phyloP scores from a whole-genome alignment of 2,329 filamentous ascomycete species.

The Leptographium procerum region DNA sequence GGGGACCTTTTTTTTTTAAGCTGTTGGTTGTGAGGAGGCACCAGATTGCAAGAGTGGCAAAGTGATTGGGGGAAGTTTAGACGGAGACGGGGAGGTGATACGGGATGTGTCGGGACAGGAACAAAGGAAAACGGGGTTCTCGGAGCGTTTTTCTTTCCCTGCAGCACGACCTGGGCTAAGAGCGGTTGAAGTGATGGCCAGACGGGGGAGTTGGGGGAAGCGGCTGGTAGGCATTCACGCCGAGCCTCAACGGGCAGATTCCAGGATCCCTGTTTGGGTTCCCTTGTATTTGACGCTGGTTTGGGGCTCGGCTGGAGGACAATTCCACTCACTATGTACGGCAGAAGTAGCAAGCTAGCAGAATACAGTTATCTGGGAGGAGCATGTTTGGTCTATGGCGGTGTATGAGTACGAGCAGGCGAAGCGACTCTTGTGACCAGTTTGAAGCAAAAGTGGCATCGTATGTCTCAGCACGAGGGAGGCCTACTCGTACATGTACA shows the following conservation, averaged over 20 bases:
- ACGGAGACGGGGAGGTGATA: not conserved
- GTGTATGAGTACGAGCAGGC: too few relatives aligned
- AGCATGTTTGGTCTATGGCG: not conserved
- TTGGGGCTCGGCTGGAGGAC: not conserved
- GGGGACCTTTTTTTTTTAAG: slow-evolving; percentile 11
- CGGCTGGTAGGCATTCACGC: not conserved
- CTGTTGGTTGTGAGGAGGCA: slow-evolving; percentile 8
- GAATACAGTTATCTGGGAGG: not conserved
- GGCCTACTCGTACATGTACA: not conserved
- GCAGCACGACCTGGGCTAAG: not conserved
- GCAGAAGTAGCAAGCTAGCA: not conserved
- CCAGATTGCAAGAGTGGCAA: slow-evolving; percentile 8
- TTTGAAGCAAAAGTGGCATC: not conserved
- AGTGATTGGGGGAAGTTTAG: not conserved
- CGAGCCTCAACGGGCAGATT: not conserved
- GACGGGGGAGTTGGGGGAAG: not conserved
- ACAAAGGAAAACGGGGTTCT: not conserved
- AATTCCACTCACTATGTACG: not conserved
- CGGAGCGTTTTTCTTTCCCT: not conserved
- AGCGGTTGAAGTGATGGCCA: not conserved
- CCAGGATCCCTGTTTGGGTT: not conserved
- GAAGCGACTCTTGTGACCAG: not conserved
- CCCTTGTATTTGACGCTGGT: not conserved
- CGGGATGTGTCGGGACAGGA: not conserved
- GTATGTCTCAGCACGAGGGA: too few relatives aligned